Evolutionary conservation across 345 rosid genomes (phyloP), one percentile per base, ranked within the genome.

Genomic region (Eucalyptus sideroxylon): DNA sequence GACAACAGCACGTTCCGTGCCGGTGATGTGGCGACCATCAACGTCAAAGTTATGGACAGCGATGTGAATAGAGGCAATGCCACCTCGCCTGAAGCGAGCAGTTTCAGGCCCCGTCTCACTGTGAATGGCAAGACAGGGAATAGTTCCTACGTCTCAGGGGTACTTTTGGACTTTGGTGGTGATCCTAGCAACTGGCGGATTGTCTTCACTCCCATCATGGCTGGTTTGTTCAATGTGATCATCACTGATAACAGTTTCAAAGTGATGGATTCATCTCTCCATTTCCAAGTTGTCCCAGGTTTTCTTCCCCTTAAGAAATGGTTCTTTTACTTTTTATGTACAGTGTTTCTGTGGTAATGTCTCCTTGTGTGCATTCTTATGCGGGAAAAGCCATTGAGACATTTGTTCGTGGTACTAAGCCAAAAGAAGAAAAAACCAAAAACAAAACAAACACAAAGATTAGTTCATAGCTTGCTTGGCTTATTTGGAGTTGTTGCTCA

Each of bases 181-280:
- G 96, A 95, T 89, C 55, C 93, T 12, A 89, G 86, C 86, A 90
- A 89, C 44, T 96, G 98, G 98, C 89, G 94, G 90, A 94, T 98
- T 59, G 55, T 87, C 31, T 96, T 98, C 91, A 91, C 72, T 91
- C 97, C 99, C 6, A 94, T 98, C 82, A 42, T 91, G 89, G 93
- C 91, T 4, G 98, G 99, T 11, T 65, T 94, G 37, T 96, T 96
- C 86, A 95, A 94, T 90, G 65, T 96, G 85, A 86, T 97, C 85
- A 91, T 96, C 88, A 89, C 85, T 37, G 99, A 97, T 16, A 94
- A 92, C 24, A 91, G 88, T 56, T 95, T 95, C 87, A 90, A 92
- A 94, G 97, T 97, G 15, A 81, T 96, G 42, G 99, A 95, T 93
- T 96, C 99, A 21, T 97, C 99, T 9, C 98, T 98, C 80, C 96